A percentile compares a stretch with the other conserved stretches of the same genome.
These are phyloP conservation scores for Colletotrichum lentis DNA, from an alignment of 2,329 filamentous ascomycete genomes.

Conservation along the genomic window DNA sequence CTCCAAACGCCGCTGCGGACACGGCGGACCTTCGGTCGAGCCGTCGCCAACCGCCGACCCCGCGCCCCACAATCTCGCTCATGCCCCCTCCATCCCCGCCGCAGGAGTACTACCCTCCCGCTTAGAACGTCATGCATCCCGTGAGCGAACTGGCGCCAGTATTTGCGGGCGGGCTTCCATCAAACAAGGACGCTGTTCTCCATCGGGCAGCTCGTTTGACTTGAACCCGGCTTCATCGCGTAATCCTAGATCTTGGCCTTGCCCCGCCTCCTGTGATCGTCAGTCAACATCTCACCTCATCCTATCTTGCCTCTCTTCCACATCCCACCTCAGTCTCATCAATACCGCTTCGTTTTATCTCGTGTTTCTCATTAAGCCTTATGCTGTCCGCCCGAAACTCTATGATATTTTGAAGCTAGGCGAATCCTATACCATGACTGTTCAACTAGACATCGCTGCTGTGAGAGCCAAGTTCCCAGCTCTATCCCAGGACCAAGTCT, in stretches of 20 bases:
- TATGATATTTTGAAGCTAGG: not conserved
- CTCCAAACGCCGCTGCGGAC: not conserved
- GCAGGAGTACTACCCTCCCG: conserved; percentile 7
- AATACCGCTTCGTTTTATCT: not conserved
- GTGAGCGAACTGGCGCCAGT: conserved; percentile 5
- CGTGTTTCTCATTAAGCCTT: not conserved
- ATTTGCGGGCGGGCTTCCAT: conserved; percentile 19
- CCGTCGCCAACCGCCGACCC: conserved; percentile 28
- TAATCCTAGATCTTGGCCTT: not conserved
- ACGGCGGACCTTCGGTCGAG: conserved; percentile 21
- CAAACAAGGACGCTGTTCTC: conserved; percentile 12
- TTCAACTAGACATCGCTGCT: conserved; percentile 56
- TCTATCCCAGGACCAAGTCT: conserved; percentile 71
- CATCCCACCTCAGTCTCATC: not conserved
- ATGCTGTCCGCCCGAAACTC: too few relatives aligned
- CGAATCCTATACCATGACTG: conserved; percentile 10
- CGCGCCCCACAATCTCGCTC: conserved; percentile 12
- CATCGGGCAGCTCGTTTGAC: conserved; percentile 18
- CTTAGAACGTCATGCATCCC: conserved; percentile 30
- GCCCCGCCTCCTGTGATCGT: conserved; percentile 16
- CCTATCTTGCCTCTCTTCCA: not conserved
- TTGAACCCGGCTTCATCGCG: conserved; percentile 7
- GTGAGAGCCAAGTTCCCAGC: conserved; percentile 73
- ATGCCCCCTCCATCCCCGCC: conserved; percentile 20
- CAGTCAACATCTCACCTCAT: not conserved